These are phyloP conservation scores for Orbilia ellipsospora DNA, from an alignment of 2,329 filamentous ascomycete species.

Conservation along the genomic window DNA sequence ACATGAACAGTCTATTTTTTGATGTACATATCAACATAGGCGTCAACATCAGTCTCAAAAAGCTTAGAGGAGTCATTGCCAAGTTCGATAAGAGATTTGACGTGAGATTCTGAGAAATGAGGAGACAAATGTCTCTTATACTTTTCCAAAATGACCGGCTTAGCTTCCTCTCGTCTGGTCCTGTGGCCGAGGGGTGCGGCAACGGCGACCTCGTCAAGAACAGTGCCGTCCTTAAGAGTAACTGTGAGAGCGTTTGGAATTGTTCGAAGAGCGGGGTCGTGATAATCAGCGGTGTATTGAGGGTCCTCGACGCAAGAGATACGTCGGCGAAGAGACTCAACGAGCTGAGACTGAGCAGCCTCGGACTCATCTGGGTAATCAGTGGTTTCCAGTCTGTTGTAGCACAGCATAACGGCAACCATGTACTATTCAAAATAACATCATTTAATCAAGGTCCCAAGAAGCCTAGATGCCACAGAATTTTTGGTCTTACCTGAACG, in stretches of 20 bases:
- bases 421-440: conserved; percentile 73
- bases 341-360: conserved; percentile 86
- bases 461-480: conserved; percentile 1
- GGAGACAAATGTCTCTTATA: conserved; percentile 90
- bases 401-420: conserved; percentile 94
- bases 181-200: conserved; percentile 95
- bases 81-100: conserved; percentile 84
- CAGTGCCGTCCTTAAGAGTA: conserved; percentile 90
- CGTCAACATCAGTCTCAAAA: conserved; percentile 84
- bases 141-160: conserved; percentile 95
- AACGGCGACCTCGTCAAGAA: conserved; percentile 88
- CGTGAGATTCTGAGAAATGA: conserved; percentile 80
- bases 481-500: conserved; percentile 73
- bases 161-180: conserved; percentile 91
- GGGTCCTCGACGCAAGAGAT: conserved; percentile 97
- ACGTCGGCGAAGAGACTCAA: conserved; percentile 90
- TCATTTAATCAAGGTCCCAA: background rate
- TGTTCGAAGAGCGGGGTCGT: conserved; percentile 89
- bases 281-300: conserved; percentile 94
- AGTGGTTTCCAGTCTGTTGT: conserved; percentile 88
- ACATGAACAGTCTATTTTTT: conserved; percentile 60
- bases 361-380: conserved; percentile 95
- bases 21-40: conserved; percentile 89
- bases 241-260: conserved; percentile 98
- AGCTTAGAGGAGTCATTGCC: conserved; percentile 79